Base-by-base conservation (phyloP, 192 early-diverging fungal species). In the Coemansia javaensis region DNA sequence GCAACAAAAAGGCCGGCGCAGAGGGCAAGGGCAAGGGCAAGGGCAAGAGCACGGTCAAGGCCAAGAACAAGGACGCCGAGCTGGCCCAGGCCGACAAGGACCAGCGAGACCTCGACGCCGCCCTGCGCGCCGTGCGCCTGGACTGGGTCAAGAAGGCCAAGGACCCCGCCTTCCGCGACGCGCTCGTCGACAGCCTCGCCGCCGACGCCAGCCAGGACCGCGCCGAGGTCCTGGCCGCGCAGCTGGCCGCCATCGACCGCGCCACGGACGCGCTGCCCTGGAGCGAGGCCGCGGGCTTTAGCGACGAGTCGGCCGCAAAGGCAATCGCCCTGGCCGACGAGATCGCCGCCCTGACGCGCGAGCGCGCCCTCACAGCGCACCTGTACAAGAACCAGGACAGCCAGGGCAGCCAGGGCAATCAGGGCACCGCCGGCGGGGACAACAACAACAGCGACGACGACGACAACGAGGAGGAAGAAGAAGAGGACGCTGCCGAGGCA, bases 121-220 rank as follows among this genome's bases (percentile, higher is more conserved):
- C 81, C 12, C 61, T 92, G 27, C 76, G 90, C 17, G 87, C 91
- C 59, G 54, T 89, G 18, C 83, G 90, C 55, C 79, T 98, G 25
- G 63, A 82, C 3, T 82, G 82, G 70, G 49, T 97, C 37, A 90
- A 88, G 67, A 95, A 94, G 76, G 53, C 85, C 24, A 80, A 70
- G 60, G 81, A 80, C 21, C 81, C 77, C 14, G 52, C 16, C 4
- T 77, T 77, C 13, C 81, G 86, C 27, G 60, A 68, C 1, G 61
- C 82, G 38, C 56, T 98, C 7, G 84, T 93, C 41, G 40, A 56
- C 12, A 78, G 81, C 16, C 79, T 77, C 7, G 47, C 69, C 8
- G 72, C 80, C 8, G 41, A 16, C 5, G 18, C 33, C 13, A 7
- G 37, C 34, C 25, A 47, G 36, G 33, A 54, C n/a, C 47, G 41